Base-by-base conservation (phyloP, 108 stramenopile genomes). In the Cyclotella choctawhatcheeana region DNA sequence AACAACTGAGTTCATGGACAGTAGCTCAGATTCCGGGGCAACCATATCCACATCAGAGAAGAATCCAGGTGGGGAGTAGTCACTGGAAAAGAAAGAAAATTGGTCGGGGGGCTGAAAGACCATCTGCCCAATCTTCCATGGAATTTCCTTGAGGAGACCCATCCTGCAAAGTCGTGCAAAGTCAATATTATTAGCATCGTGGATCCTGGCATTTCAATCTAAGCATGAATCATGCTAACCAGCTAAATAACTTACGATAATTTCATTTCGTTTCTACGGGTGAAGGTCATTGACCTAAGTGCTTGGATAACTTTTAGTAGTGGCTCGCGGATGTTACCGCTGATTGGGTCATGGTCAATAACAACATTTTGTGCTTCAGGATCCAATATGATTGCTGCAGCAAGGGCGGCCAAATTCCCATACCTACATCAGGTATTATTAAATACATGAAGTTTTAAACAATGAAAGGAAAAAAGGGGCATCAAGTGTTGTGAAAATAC, bases 281-380 rank as follows among this genome's bases (percentile, higher is more conserved):
- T 30, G 61, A 81, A 83, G 14, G 80, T 67, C 53, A 87, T 25
- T 26, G 73, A 59, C 20, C 83, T 58, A 81, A 88, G 69, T 7
- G 82, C 52, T 24, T 72, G 74, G 32, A 86, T 56, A 27, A 88
- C 71, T 73, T 84, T 85, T 24, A 84, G 40, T 10, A 85, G 43
- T 26, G 83, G 83, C 71, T 86, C 84, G 12, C 86, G 60, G 0
- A 86, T 27, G 33, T 71, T 52, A 0, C 85, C 85, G 54, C 48
- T 68, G n/a, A 79, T 35, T 22, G 85, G 85, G 58, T 88, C 87
- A 30, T 76, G 69, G 53, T 85, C 84, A n/a, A 88, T 27, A 10
- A 84, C 72, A 33, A 60, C 24, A 34, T 66, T 63, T 33, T 62
- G 7, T 21, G 84, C 74, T 67, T 88, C 87, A 7, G 70, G 69